phyloP scores from a whole-genome alignment of 2,329 filamentous ascomycete genomes.

The Chrysoporthe deuterocubensis region DNA sequence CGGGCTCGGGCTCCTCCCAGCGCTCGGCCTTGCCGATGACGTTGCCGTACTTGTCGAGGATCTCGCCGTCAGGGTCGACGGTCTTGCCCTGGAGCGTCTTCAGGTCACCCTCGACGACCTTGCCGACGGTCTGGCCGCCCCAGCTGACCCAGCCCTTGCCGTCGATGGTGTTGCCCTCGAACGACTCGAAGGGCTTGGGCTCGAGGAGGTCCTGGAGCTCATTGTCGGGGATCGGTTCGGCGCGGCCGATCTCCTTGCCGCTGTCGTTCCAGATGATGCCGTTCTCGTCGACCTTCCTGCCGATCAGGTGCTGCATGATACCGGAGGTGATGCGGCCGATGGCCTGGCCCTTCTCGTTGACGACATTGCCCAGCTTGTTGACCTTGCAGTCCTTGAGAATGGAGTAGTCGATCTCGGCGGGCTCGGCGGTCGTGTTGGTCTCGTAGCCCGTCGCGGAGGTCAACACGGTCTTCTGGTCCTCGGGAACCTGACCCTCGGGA shows the following conservation, averaged over 20 bases:
- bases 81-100: slow-evolving; percentile 67
- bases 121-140: slow-evolving; percentile 60
- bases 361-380: slow-evolving; percentile 63
- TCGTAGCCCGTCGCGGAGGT: slow-evolving; percentile 26
- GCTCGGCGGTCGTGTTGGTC: slow-evolving; percentile 36
- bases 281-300: slow-evolving; percentile 66
- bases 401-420: slow-evolving; percentile 48
- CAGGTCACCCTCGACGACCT: slow-evolving; percentile 65
- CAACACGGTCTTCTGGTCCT: slow-evolving; percentile 24
- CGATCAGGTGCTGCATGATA: slow-evolving; percentile 64
- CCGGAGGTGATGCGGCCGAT: slow-evolving; percentile 69
- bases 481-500: slow-evolving; percentile 9
- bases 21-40: slow-evolving; percentile 69
- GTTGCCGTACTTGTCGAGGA: slow-evolving; percentile 70
- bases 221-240: slow-evolving; percentile 63
- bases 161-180: slow-evolving; percentile 58
- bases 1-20: slow-evolving; percentile 58
- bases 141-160: slow-evolving; percentile 57
- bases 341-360: slow-evolving; percentile 55
- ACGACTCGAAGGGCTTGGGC: slow-evolving; percentile 60
- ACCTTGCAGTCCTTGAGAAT: slow-evolving; percentile 58
- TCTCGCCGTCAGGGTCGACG: slow-evolving; percentile 71
- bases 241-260: slow-evolving; percentile 69
- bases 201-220: slow-evolving; percentile 54
- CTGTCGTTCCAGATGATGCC: slow-evolving; percentile 74